Percentiles rank a stretch among this genome's conserved stretches.
Conservation (phyloP, 192 early-diverging fungal genomes). For the Backusella australiensis region DNA sequence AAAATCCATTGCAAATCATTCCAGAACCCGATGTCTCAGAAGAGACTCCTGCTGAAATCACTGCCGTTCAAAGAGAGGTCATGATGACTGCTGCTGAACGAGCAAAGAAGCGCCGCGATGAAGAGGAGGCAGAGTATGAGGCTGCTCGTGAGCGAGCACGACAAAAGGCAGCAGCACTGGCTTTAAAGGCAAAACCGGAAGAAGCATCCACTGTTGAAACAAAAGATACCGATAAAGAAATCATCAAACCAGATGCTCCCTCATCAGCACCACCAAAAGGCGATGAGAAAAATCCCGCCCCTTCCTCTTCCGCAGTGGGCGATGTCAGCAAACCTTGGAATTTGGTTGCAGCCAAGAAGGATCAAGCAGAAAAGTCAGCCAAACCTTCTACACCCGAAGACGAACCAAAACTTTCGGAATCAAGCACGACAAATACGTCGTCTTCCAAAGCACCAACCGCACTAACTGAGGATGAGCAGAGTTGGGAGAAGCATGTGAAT, state of each 20-base stretch:
- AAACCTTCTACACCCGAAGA: not conserved
- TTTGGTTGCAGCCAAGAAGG: slow-evolving; percentile 8
- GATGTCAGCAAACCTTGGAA: slow-evolving; percentile 9
- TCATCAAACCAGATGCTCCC: not conserved
- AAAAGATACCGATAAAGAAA: not conserved
- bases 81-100: slow-evolving; percentile 41
- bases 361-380: not conserved
- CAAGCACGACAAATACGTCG: not conserved
- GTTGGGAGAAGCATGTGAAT: not conserved
- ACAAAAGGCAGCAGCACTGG: slow-evolving; percentile 36
- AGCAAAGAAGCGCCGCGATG: slow-evolving; percentile 38
- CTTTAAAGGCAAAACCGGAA: not conserved
- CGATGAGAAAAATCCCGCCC: not conserved
- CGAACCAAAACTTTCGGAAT: not conserved
- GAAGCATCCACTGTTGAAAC: not conserved
- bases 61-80: slow-evolving; percentile 29
- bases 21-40: not conserved
- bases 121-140: slow-evolving; percentile 35
- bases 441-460: not conserved
- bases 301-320: not conserved
- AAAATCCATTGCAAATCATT: not conserved
- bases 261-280: not conserved
- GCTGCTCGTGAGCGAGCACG: slow-evolving; percentile 31
- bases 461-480: slow-evolving; percentile 1
- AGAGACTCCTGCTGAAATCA: slow-evolving; percentile 14